Evolutionary conservation across 805 yeast species (phyloP).

Genomic region (Wickerhamiella sergipiensis): DNA sequence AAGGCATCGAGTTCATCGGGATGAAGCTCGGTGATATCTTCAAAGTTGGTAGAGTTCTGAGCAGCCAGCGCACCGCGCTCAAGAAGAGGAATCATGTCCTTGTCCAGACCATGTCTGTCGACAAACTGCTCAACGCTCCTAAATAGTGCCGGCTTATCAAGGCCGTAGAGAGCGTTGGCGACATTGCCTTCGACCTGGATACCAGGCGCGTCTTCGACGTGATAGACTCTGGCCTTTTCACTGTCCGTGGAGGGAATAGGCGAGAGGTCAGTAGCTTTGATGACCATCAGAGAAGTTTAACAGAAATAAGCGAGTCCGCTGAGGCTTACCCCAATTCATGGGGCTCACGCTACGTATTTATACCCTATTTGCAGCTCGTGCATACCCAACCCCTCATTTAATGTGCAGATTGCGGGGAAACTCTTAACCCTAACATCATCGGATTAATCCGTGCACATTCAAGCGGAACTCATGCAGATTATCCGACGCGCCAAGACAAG

Average conservation of each 20-base stretch:
- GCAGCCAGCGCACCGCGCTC: conserved; percentile 44
- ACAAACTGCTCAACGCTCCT: conserved; percentile 10
- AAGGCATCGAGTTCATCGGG: conserved; percentile 21
- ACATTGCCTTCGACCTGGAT: neutral
- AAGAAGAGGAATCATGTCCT: conserved; percentile 14
- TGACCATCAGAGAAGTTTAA: neutral
- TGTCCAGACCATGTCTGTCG: conserved; percentile 9
- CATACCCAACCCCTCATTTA: neutral
- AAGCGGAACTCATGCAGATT: neutral
- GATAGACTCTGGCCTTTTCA: neutral
- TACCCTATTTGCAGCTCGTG: neutral
- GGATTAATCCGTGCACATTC: neutral
- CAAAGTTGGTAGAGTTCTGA: conserved; percentile 27
- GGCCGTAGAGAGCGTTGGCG: conserved; percentile 7
- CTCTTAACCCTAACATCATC: neutral
- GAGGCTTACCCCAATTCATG: neutral
- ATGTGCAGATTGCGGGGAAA: neutral
- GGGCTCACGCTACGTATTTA: neutral
- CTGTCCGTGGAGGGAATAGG: neutral
- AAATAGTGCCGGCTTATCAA: conserved; percentile 4
- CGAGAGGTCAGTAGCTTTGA: neutral
- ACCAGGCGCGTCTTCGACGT: neutral
- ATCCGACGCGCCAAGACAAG: neutral
- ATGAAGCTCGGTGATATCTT: conserved; percentile 16
- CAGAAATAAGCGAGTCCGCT: neutral